Conservation (phyloP, 352 stramenopile genomes). For the Phytophthora cactorum region DNA sequence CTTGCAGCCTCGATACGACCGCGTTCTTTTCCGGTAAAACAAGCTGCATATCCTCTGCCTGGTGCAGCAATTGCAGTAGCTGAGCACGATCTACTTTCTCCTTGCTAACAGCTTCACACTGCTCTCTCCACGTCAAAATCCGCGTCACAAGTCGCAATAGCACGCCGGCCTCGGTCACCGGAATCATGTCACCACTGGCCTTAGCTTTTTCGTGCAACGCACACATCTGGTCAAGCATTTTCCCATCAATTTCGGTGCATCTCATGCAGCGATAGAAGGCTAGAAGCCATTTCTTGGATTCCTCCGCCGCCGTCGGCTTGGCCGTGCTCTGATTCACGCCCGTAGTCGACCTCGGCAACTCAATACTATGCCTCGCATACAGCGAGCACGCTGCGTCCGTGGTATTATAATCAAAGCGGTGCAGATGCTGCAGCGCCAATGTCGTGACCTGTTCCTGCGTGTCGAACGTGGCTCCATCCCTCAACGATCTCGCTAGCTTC, state of each 20-base stretch:
- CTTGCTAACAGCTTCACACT: constrained; percentile 31
- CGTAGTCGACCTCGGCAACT: constrained; percentile 50
- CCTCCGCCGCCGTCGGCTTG: constrained; percentile 40
- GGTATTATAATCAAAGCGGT: constrained; percentile 84
- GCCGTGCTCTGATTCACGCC: constrained; percentile 1
- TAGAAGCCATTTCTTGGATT: constrained; percentile 64
- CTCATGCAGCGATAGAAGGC: constrained; percentile 74
- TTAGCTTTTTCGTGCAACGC: constrained; percentile 43
- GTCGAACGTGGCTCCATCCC: constrained; percentile 84
- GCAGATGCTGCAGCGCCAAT: constrained; percentile 77
- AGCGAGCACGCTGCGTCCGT: constrained; percentile 80
- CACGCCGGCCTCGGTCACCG: constrained; percentile 61
- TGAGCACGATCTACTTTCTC: constrained; percentile 53
- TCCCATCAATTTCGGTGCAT: constrained; percentile 35
- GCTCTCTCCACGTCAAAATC: constrained; percentile 58
- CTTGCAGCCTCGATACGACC: constrained; percentile 45
- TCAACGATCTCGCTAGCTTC: constrained; percentile 71
- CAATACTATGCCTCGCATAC: constrained; percentile 84
- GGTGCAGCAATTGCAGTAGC: constrained; percentile 57
- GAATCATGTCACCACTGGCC: constrained; percentile 29
- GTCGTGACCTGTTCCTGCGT: constrained; percentile 75
- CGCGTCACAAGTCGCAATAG: constrained; percentile 60
- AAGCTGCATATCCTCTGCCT: constrained; percentile 68
- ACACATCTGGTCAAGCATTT: constrained; percentile 56
- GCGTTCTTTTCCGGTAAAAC: constrained; percentile 44